phyloP scores from a whole-genome alignment of 129 eudicot species.

The Pseudognaphalium luteoalbum region DNA sequence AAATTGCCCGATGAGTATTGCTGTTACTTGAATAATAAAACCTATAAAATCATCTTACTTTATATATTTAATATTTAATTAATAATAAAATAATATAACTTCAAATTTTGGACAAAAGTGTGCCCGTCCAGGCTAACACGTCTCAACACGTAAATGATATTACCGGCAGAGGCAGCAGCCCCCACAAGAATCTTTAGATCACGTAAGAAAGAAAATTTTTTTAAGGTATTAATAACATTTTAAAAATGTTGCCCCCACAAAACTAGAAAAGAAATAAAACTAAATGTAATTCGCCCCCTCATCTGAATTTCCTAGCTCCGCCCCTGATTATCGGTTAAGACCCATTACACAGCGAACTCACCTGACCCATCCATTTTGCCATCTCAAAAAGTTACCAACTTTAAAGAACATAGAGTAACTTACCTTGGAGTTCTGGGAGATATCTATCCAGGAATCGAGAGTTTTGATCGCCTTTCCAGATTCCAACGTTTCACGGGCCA shows the following conservation, averaged over 20 bases:
- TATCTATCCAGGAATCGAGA: slow-evolving; percentile 60
- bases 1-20: neutral
- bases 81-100: neutral
- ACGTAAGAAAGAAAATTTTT: too few species aligned
- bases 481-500: slow-evolving; percentile 68
- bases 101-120: neutral
- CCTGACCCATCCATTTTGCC: neutral
- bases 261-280: too few species aligned
- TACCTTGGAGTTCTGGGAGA: slow-evolving; percentile 52
- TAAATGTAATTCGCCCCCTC: too few species aligned
- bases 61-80: too few species aligned
- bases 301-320: too few species aligned
- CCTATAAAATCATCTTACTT: neutral
- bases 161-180: too few species aligned
- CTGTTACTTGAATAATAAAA: neutral
- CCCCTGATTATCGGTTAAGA: too few species aligned
- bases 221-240: too few species aligned
- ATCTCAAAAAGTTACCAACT: too few species aligned
- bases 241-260: too few species aligned
- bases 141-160: neutral
- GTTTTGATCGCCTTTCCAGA: slow-evolving; percentile 77
- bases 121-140: neutral
- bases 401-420: neutral
- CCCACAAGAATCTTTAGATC: too few species aligned
- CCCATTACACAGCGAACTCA: neutral